These are phyloP conservation scores for Didymella glomerata DNA, from an alignment of 2,329 filamentous ascomycete genomes.

Conservation along the genomic window DNA sequence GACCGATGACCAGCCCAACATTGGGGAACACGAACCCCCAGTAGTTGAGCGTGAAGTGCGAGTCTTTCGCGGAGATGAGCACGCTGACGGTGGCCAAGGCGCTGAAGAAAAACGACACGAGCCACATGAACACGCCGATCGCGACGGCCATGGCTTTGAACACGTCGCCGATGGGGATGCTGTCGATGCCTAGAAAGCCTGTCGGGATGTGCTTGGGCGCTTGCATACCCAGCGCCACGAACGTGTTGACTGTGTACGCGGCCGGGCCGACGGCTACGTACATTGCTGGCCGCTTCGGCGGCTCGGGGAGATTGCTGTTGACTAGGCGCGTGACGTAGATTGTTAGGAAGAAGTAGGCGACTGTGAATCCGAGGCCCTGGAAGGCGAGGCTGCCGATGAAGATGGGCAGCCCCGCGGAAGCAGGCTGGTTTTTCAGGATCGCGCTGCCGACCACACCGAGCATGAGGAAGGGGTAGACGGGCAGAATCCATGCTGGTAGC, in stretches of 20 bases:
- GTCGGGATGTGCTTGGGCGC: conserved; percentile 49
- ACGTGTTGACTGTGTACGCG: conserved; percentile 38
- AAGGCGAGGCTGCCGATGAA: conserved; percentile 68
- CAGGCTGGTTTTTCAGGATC: conserved; percentile 48
- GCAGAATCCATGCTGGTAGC: conserved; percentile 52
- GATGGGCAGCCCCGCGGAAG: conserved; percentile 31
- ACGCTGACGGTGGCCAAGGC: conserved; percentile 53
- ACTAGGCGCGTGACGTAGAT: conserved; percentile 75
- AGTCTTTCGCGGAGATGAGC: conserved; percentile 50
- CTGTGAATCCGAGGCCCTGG: conserved; percentile 72
- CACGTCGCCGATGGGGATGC: conserved; percentile 47
- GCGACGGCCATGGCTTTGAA: conserved; percentile 54
- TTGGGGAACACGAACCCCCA: conserved; percentile 73
- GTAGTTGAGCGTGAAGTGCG: conserved; percentile 44
- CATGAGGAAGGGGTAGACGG: conserved; percentile 47
- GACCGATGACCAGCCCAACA: conserved; percentile 65
- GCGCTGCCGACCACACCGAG: conserved; percentile 50
- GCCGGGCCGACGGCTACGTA: conserved; percentile 60
- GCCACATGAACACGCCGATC: conserved; percentile 57
- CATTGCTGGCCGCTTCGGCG: conserved; percentile 56
- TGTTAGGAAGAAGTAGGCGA: conserved; percentile 73
- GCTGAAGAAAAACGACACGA: conserved; percentile 61
- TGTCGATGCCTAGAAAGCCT: conserved; percentile 45
- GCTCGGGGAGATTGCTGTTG: conserved; percentile 62
- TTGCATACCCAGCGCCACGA: conserved; percentile 53